Conservation (phyloP, 2,329 filamentous ascomycete genomes). For the Trichoderma pleuroti region DNA sequence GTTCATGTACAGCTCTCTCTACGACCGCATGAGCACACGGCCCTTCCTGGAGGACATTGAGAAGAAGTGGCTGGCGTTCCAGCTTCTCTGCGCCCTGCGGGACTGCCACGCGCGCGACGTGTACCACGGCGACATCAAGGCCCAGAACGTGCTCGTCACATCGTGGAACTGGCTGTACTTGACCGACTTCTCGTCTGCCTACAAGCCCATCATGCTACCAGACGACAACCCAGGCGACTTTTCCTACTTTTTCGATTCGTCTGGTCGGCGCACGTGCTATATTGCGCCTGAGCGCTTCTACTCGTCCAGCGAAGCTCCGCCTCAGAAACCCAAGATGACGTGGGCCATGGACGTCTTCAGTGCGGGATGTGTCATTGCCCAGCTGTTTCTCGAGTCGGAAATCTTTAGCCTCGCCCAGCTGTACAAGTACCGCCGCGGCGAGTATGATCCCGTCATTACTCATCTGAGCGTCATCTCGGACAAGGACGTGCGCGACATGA, state of each 20-base stretch:
- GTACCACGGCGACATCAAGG: constrained; percentile 98
- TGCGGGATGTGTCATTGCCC: constrained; percentile 91
- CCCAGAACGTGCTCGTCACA: constrained; percentile 92
- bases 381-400: constrained; percentile 89
- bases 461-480: constrained; percentile 86
- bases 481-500: constrained; percentile 79
- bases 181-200: constrained; percentile 93
- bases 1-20: constrained; percentile 93
- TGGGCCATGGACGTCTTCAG: constrained; percentile 99
- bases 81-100: constrained; percentile 84
- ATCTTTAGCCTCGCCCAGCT: constrained; percentile 98
- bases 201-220: constrained; percentile 89
- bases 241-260: constrained; percentile 96
- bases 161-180: constrained; percentile 99
- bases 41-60: constrained; percentile 97
- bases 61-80: constrained; percentile 98
- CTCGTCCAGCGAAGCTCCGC: constrained; percentile 62
- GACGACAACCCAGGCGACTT: constrained; percentile 98
- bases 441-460: constrained; percentile 82
- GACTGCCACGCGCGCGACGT: constrained; percentile 88
- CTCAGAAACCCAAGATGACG: constrained; percentile 57
- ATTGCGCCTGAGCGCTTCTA: constrained; percentile 91
- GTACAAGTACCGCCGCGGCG: constrained; percentile 87
- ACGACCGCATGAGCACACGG: constrained; percentile 92
- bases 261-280: constrained; percentile 87